phyloP scores from a whole-genome alignment of 2,329 filamentous ascomycete species.

The Rosellinia necatrix region DNA sequence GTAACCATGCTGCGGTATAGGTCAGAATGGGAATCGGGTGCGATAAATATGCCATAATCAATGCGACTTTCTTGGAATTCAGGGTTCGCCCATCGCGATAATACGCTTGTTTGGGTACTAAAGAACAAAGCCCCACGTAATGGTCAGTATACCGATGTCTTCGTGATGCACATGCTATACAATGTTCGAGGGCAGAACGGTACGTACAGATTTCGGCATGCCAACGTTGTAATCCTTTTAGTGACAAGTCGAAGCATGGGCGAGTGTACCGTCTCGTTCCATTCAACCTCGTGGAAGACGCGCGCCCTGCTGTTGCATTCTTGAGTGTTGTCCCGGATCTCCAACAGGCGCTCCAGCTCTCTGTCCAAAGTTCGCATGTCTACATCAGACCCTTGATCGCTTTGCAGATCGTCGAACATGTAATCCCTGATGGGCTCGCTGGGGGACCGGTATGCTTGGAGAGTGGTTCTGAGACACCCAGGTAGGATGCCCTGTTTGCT shows the following conservation, averaged over 20 bases:
- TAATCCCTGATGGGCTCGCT: constrained; percentile 7
- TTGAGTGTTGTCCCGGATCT: constrained; percentile 9
- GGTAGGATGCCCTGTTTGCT: constrained; percentile 6
- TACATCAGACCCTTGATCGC: background rate
- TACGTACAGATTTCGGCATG: constrained; percentile 13
- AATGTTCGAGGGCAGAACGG: background rate
- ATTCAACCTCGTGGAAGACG: constrained; percentile 6
- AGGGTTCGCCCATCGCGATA: background rate
- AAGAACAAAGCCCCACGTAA: background rate
- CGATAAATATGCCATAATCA: background rate
- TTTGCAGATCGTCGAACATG: constrained; percentile 4
- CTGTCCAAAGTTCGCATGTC: background rate
- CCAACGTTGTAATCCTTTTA: background rate
- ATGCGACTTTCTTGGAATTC: background rate
- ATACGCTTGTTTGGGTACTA: background rate
- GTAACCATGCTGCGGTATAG: background rate
- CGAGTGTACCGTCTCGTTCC: constrained; percentile 7
- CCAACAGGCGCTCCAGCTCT: constrained; percentile 4
- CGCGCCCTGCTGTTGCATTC: constrained; percentile 2
- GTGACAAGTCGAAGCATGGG: constrained; percentile 9
- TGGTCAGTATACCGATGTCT: background rate
- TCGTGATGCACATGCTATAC: background rate
- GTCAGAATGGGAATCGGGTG: background rate
- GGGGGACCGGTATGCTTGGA: background rate
- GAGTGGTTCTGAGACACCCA: background rate